Percentiles rank a stretch among this genome's conserved stretches.
Evolutionary conservation across 2,329 filamentous ascomycete species (phyloP).

Genomic region (Tolypocladium pustulatum): DNA sequence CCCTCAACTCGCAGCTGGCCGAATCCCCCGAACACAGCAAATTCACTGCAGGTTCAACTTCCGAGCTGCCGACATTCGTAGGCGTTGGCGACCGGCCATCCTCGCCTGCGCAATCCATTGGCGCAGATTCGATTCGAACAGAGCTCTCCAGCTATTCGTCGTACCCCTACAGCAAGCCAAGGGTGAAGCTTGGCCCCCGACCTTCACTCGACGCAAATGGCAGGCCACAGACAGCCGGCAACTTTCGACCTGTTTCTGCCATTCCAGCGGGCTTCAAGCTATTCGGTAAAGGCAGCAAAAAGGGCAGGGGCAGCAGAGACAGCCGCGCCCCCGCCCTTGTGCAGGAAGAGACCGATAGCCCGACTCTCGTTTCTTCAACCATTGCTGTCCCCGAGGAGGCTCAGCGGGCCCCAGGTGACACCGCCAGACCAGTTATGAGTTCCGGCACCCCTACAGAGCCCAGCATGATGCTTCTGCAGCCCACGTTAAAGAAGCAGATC

Average conservation of each 20-base stretch:
- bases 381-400: constrained; percentile 24
- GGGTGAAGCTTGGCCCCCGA: constrained; percentile 80
- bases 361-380: constrained; percentile 23
- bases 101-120: constrained; percentile 33
- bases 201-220: constrained; percentile 60
- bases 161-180: constrained; percentile 54
- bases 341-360: constrained; percentile 25
- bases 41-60: constrained; percentile 34
- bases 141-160: constrained; percentile 40
- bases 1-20: constrained; percentile 41
- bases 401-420: constrained; percentile 11
- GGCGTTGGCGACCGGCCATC: constrained; percentile 33
- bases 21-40: constrained; percentile 36
- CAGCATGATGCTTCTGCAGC: constrained; percentile 25
- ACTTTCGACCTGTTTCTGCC: constrained; percentile 63
- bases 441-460: constrained; percentile 33
- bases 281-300: constrained; percentile 48
- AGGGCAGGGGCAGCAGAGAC: constrained; percentile 21
- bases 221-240: constrained; percentile 49
- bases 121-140: constrained; percentile 33
- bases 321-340: constrained; percentile 9
- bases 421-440: constrained; percentile 30
- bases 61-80: constrained; percentile 41
- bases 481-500: constrained; percentile 30
- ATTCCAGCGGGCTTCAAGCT: constrained; percentile 73